These are phyloP conservation scores for Trametes meyenii DNA, from an alignment of 768 basidiomycete species.

Conservation along the genomic window DNA sequence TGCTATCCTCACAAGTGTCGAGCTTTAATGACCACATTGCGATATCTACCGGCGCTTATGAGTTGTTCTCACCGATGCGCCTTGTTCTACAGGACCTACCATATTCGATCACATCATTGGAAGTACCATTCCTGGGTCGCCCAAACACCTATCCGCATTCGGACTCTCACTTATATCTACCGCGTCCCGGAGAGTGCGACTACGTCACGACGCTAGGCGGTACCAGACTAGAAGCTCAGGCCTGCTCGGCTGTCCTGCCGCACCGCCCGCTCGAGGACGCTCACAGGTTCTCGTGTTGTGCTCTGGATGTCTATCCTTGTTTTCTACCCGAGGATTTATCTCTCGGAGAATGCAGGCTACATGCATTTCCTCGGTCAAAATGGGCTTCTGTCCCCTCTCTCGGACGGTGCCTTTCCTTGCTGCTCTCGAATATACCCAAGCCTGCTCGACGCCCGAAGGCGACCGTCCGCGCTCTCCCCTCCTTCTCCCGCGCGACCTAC, in stretches of 20 bases:
- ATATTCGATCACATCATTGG: constrained; percentile 1
- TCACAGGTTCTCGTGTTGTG: constrained; percentile 2
- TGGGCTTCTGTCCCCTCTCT: background rate
- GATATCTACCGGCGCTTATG: background rate
- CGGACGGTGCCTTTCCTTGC: constrained; percentile 1
- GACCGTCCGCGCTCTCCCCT: background rate
- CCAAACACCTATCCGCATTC: constrained; percentile 5
- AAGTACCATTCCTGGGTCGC: constrained; percentile 2
- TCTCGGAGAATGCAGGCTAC: background rate
- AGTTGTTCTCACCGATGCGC: background rate
- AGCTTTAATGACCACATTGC: background rate
- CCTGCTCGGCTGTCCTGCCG: background rate
- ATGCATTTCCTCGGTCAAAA: constrained; percentile 2
- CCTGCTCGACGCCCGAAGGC: constrained; percentile 1
- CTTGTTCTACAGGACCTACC: constrained; percentile 16
- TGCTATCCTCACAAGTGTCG: background rate
- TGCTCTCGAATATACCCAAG: constrained; percentile 13
- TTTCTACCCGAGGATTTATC: background rate
- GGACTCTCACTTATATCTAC: constrained; percentile 9
- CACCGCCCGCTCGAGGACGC: background rate
- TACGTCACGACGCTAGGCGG: constrained; percentile 11
- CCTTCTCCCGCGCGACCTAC: background rate
- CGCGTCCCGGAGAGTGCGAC: background rate
- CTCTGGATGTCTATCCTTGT: constrained; percentile 19
- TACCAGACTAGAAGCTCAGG: constrained; percentile 12